Evolutionary conservation across 148 eudicot genomes (phyloP), one percentile per base, ranked within the genome.

Genomic region (Nepenthes gracilis): DNA sequence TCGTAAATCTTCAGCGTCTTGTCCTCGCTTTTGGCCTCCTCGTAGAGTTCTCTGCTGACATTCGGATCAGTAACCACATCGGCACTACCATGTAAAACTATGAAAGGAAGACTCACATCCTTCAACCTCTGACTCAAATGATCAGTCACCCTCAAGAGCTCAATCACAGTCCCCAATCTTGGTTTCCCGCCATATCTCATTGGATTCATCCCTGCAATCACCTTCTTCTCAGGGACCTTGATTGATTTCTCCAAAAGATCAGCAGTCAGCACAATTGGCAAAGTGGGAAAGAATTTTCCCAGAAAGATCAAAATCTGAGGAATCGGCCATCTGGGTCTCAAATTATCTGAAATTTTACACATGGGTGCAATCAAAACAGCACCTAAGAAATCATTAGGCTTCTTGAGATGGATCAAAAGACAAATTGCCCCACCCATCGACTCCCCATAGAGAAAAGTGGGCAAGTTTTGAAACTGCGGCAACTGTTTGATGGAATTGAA

Each of bases 391-490:
- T 12, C 45, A 0, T 58, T 23, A 14, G 65, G 68, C n/a, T 40
- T 32, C 51, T 58, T 64, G 51, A 92, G 71, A 35, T 76, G 79
- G 1, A 94, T 81, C 58, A 89, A 54, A 7, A 90, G 47, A 43
- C 95, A 89, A 9, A 94, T 89, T 4, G 99, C 99, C 0, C 97
- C 99, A 1, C 99, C 99, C 97, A 94, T 86, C 0, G 97, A 94
- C 59, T 89, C 99, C 1, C 99, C 99, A 35, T 33, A 78, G n/a
- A 94, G 43, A 62, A 89, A 94, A 5, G 32, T 64, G 5, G 89
- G 92, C 2, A 81, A 34, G 32, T 45, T 9, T n/a, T 60, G 35
- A 5, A 62, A 67, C 11, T 62, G 49, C 1, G 60, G 70, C 57
- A 54, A 64, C 54, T 64, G 61, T 14, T 64, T 33, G 13, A 83